Conservation (phyloP, 2,329 filamentous ascomycete genomes). For the Onygenales sp. region DNA sequence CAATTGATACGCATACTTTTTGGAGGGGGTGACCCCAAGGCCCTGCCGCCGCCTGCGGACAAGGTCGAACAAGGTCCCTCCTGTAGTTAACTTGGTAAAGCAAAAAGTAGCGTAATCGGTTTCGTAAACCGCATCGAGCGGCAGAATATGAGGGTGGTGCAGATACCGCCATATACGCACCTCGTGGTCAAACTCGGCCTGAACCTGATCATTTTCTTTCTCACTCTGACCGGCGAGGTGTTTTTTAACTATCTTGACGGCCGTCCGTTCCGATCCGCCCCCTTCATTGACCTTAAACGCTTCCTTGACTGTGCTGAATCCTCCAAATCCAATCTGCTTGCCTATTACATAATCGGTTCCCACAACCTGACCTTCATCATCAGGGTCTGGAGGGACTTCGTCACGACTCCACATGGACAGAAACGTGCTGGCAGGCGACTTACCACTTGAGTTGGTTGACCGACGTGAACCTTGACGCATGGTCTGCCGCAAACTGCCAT, state of each 20-base stretch:
- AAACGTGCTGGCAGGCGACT: slow-evolving; percentile 50
- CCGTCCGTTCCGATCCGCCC: slow-evolving; percentile 42
- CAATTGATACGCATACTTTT: slow-evolving; percentile 53
- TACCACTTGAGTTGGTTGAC: slow-evolving; percentile 41
- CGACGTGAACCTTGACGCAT: slow-evolving; percentile 33
- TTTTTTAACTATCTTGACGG: slow-evolving; percentile 60
- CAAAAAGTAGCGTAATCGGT: slow-evolving; percentile 61
- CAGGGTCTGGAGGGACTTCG: slow-evolving; percentile 42
- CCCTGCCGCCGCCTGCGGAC: slow-evolving; percentile 48
- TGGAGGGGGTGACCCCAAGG: slow-evolving; percentile 42
- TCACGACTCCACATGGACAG: slow-evolving; percentile 43
- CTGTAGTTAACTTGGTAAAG: slow-evolving; percentile 54
- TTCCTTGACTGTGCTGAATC: slow-evolving; percentile 59
- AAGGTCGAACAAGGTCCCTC: slow-evolving; percentile 56
- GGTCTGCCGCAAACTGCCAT: slow-evolving; percentile 24
- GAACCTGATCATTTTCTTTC: slow-evolving; percentile 53
- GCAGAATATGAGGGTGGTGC: slow-evolving; percentile 52
- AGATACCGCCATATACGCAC: slow-evolving; percentile 59
- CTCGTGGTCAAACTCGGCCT: slow-evolving; percentile 60
- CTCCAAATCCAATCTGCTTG: slow-evolving; percentile 55
- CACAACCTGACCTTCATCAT: slow-evolving; percentile 59
- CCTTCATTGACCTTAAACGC: slow-evolving; percentile 52
- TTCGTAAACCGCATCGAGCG: slow-evolving; percentile 55
- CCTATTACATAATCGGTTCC: slow-evolving; percentile 59
- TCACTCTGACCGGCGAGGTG: slow-evolving; percentile 46